Percentiles rank a stretch among this genome's conserved stretches.
Evolutionary conservation across 176 grass and related monocot genomes (phyloP).

Genomic region (Thalia dealbata): DNA sequence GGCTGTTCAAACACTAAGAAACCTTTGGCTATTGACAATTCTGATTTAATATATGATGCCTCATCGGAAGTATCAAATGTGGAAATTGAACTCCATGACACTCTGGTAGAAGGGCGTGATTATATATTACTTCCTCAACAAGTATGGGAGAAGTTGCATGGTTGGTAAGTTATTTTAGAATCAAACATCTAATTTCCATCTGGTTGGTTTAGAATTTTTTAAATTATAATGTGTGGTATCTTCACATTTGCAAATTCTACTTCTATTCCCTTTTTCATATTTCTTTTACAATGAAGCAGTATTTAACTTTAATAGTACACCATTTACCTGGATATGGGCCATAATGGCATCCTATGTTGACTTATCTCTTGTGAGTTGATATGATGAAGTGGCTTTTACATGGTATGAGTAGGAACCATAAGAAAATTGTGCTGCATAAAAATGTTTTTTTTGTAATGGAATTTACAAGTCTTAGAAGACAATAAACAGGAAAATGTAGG

Average conservation of each 20-base stretch:
- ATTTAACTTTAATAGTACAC: not conserved
- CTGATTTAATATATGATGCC: conserved; percentile 69
- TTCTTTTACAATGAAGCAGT: not conserved
- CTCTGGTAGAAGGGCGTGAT: conserved; percentile 85
- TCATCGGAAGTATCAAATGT: conserved; percentile 71
- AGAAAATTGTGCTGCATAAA: not conserved
- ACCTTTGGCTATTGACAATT: conserved; percentile 86
- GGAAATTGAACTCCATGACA: conserved; percentile 91
- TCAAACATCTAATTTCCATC: no score
- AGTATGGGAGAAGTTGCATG: conserved; percentile 82
- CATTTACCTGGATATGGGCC: not conserved
- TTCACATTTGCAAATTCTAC: not conserved
- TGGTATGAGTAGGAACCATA: not conserved
- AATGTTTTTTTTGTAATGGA: not conserved
- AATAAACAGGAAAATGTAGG: not conserved
- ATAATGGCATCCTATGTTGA: not conserved
- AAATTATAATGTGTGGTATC: not conserved
- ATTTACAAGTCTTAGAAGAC: not conserved
- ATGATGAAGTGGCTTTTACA: not conserved
- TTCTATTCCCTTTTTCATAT: not conserved
- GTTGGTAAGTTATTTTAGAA: conserved; percentile 53
- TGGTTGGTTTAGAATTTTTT: not conserved
- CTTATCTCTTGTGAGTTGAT: not conserved
- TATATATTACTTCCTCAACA: conserved; percentile 89
- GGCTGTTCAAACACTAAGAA: conserved; percentile 40